phyloP scores from a whole-genome alignment of 805 yeast genomes.

The Wickerhamomyces bisporus region DNA sequence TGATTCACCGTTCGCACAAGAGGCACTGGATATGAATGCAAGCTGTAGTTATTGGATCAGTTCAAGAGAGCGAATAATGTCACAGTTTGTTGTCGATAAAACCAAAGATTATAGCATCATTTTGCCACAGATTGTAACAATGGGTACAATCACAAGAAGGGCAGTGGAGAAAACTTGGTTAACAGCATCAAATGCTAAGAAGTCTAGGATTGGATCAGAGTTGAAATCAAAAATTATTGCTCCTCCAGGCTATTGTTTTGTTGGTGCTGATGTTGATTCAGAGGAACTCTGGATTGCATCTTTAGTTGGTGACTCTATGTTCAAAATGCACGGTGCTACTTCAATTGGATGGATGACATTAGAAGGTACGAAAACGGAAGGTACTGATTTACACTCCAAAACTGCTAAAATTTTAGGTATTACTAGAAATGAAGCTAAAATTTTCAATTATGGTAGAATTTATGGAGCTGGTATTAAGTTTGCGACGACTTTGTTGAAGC shows the following conservation, averaged over 20 bases:
- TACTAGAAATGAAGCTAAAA: constrained; percentile 85
- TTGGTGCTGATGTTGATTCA: constrained; percentile 98
- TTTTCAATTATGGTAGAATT: constrained; percentile 94
- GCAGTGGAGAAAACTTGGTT: constrained; percentile 98
- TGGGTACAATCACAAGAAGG: constrained; percentile 96
- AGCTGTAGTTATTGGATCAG: constrained; percentile 92
- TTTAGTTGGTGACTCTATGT: constrained; percentile 85
- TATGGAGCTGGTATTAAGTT: constrained; percentile 96
- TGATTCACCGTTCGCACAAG: constrained; percentile 63
- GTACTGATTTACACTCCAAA: constrained; percentile 92
- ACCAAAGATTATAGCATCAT: constrained; percentile 42
- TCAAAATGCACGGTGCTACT: constrained; percentile 89
- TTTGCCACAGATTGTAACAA: constrained; percentile 75
- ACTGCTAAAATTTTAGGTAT: constrained; percentile 90
- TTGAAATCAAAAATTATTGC: constrained; percentile 81
- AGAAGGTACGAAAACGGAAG: constrained; percentile 88
- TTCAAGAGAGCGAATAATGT: constrained; percentile 74
- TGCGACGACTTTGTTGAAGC: constrained; percentile 78
- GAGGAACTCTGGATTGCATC: constrained; percentile 99
- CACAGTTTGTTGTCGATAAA: constrained; percentile 77
- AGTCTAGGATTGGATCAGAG: constrained; percentile 85
- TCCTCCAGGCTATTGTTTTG: constrained; percentile 84
- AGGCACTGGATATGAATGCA: constrained; percentile 73
- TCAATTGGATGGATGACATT: constrained; percentile 99
- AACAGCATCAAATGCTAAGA: constrained; percentile 93